Evolutionary conservation across 1,139 yeast genomes (phyloP).

Genomic region (Groenewaldozyma sp.): DNA sequence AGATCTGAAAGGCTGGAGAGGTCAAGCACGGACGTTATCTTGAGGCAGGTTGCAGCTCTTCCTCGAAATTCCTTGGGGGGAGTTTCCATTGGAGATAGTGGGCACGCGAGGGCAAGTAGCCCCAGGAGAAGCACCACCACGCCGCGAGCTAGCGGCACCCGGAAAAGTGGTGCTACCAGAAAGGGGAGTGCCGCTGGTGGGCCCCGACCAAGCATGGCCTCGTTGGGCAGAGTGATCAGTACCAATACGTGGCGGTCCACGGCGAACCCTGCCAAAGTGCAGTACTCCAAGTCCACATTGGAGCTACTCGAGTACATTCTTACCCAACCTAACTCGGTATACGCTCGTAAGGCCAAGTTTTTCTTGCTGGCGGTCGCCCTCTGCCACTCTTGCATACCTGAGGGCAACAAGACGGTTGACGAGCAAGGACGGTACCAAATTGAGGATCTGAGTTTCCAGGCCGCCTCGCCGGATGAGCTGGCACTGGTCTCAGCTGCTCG

Average conservation of each 20-base stretch:
- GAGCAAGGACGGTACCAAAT: constrained; percentile 34
- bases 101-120: constrained; percentile 1
- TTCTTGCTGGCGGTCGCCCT: constrained; percentile 75
- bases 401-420: constrained; percentile 21
- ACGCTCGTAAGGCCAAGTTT: constrained; percentile 65
- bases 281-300: constrained; percentile 41
- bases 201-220: constrained; percentile 13
- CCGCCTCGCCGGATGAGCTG: constrained; percentile 93
- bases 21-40: constrained; percentile 23
- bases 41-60: constrained; percentile 28
- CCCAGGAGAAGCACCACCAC: constrained; percentile 3
- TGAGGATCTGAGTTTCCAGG: constrained; percentile 58
- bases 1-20: constrained; percentile 12
- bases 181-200: neutral
- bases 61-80: constrained; percentile 25
- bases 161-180: constrained; percentile 51
- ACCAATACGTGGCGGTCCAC: constrained; percentile 30
- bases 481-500: constrained; percentile 92
- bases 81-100: constrained; percentile 7
- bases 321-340: constrained; percentile 56
- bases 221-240: constrained; percentile 22
- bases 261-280: constrained; percentile 29
- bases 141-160: constrained; percentile 25
- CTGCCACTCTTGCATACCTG: constrained; percentile 86
- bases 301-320: constrained; percentile 65